Evolutionary conservation across 1,139 yeast genomes (phyloP).

Genomic region (Lodderomyces elongisporus): DNA sequence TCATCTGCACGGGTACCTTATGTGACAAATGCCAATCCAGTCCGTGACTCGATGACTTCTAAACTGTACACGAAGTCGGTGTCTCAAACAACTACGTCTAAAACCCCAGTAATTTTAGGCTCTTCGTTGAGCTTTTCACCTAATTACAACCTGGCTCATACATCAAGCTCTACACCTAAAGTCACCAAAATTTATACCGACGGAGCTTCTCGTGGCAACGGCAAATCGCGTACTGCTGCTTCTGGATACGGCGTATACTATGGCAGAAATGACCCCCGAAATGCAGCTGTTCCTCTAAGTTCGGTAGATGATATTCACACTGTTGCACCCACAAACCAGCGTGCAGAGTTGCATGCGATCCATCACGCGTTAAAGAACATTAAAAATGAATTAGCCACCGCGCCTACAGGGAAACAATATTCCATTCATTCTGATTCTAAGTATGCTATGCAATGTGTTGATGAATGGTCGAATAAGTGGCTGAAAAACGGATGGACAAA

Average conservation of each 20-base stretch:
- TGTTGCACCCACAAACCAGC: conserved; percentile 61
- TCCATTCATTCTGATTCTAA: conserved; percentile 52
- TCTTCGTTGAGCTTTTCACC: neutral
- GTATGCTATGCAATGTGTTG: conserved; percentile 46
- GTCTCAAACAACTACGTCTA: neutral
- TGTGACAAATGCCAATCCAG: no score
- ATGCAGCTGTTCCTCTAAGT: conserved; percentile 46
- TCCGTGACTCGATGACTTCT: no score
- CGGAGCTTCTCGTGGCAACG: conserved; percentile 64
- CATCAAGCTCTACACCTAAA: conserved; percentile 1
- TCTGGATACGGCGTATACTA: conserved; percentile 72
- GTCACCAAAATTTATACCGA: conserved; percentile 49
- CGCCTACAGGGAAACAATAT: conserved; percentile 16
- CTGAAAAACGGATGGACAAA: conserved; percentile 48
- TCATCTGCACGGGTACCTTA: no score
- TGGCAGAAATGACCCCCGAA: conserved; percentile 51
- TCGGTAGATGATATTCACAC: conserved; percentile 17
- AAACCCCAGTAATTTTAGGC: no score
- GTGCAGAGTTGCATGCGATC: conserved; percentile 75
- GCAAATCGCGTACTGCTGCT: conserved; percentile 39
- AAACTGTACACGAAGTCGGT: no score
- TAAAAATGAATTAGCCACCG: conserved; percentile 15
- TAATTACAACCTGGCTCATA: neutral
- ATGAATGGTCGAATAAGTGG: conserved; percentile 53
- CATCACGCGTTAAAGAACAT: conserved; percentile 47